Percentiles rank a stretch among this genome's conserved stretches.
These are phyloP conservation scores for Pythium grandisporangium DNA, from an alignment of 352 stramenopile species.

Conservation along the genomic window DNA sequence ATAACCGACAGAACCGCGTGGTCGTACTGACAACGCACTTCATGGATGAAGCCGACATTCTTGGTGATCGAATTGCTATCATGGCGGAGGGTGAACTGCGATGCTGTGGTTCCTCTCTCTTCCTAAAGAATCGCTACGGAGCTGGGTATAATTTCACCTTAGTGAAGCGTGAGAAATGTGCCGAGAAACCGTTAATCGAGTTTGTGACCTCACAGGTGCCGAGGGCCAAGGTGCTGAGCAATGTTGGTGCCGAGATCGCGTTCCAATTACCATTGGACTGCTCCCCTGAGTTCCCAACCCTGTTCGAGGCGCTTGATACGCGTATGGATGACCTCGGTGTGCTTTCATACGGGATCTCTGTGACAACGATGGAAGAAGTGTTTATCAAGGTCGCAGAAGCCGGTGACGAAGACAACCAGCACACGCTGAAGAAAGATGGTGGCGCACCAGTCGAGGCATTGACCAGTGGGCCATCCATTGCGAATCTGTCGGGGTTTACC, in stretches of 20 bases:
- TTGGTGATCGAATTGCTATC: slow-evolving; percentile 76
- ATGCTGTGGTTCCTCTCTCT: slow-evolving; percentile 54
- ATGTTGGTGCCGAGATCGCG: slow-evolving; percentile 45
- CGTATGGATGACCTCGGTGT: slow-evolving; percentile 20
- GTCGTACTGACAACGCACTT: slow-evolving; percentile 92
- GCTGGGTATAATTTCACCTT: slow-evolving; percentile 62
- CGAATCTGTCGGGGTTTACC: slow-evolving; percentile 6
- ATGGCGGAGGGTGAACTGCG: slow-evolving; percentile 59
- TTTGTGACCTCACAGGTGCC: slow-evolving; percentile 23
- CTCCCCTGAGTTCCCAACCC: slow-evolving; percentile 25
- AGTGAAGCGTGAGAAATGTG: slow-evolving; percentile 28
- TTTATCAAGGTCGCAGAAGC: slow-evolving; percentile 65
- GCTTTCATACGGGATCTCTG: slow-evolving; percentile 53
- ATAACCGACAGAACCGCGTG: slow-evolving; percentile 35
- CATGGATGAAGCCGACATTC: slow-evolving; percentile 90
- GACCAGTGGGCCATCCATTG: slow-evolving; percentile 5
- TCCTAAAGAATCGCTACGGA: slow-evolving; percentile 62
- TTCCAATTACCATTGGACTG: slow-evolving; percentile 47
- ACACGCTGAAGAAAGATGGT: slow-evolving; percentile 25
- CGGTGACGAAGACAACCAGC: slow-evolving; percentile 31
- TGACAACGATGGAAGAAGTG: slow-evolving; percentile 78
- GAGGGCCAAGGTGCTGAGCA: slow-evolving; percentile 29
- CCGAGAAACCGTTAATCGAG: slow-evolving; percentile 20
- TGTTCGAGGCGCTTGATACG: slow-evolving; percentile 46
- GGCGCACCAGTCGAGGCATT: background rate